Evolutionary conservation across 2,329 filamentous ascomycete species (phyloP).

Genomic region (Zymoseptoria brevis): DNA sequence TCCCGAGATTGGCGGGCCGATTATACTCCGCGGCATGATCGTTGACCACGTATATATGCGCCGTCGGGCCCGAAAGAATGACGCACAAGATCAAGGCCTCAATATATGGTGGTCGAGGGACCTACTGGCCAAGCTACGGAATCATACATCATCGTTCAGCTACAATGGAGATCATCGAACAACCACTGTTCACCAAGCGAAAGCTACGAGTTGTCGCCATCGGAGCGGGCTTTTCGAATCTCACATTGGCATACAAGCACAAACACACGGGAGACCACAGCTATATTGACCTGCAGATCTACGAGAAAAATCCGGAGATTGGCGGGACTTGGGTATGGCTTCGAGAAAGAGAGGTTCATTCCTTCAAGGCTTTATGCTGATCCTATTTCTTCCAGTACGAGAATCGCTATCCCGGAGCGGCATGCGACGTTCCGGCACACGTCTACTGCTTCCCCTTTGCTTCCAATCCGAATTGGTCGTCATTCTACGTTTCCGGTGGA

Average conservation of each 20-base stretch:
- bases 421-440: constrained; percentile 15
- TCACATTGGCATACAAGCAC: constrained; percentile 8
- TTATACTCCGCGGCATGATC: background rate
- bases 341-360: background rate
- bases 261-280: constrained; percentile 4
- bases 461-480: constrained; percentile 13
- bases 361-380: background rate
- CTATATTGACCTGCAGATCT: constrained; percentile 4
- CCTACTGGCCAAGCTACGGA: background rate
- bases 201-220: constrained; percentile 9
- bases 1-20: background rate
- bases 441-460: constrained; percentile 28
- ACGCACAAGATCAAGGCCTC: background rate
- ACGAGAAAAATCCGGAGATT: constrained; percentile 12
- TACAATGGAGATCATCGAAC: constrained; percentile 2
- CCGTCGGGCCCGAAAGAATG: background rate
- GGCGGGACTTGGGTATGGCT: constrained; percentile 10
- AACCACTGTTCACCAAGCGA: constrained; percentile 7
- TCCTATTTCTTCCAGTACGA: background rate
- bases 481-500: constrained; percentile 27
- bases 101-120: background rate
- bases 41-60: background rate
- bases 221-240: constrained; percentile 9
- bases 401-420: constrained; percentile 11
- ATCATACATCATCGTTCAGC: background rate